A percentile compares a stretch with the other conserved stretches of the same genome.
Conservation (phyloP, 441 rosid species). For the Hura crepitans region DNA sequence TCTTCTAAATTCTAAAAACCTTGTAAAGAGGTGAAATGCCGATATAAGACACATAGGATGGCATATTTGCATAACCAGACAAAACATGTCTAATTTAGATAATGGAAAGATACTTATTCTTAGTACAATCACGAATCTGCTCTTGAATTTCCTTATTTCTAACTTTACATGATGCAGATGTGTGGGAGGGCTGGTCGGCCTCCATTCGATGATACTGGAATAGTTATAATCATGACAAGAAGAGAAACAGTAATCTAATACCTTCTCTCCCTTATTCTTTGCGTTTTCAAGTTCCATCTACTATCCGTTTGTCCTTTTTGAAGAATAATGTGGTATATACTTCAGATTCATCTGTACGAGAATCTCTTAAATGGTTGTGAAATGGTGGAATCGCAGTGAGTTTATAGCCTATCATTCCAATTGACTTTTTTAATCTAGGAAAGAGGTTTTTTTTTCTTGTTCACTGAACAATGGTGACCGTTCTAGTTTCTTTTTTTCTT, state of each 20-base stretch:
- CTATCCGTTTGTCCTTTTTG: constrained; percentile 5
- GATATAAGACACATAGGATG: not conserved
- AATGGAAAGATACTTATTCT: not conserved
- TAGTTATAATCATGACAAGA: constrained; percentile 94
- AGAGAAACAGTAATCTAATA: constrained; percentile 68
- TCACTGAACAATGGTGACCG: not conserved
- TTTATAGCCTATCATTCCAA: constrained; percentile 24
- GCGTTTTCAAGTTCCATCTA: constrained; percentile 16
- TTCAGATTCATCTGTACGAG: constrained; percentile 88
- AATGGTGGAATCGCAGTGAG: constrained; percentile 96
- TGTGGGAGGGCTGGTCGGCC: constrained; percentile 99
- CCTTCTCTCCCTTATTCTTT: constrained; percentile 15
- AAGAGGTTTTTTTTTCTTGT: constrained; percentile 9
- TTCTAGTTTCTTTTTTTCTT: constrained; percentile 6
- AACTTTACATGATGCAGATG: constrained; percentile 47
- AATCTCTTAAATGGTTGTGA: constrained; percentile 92
- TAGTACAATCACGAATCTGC: constrained; percentile 13
- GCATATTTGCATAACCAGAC: not conserved
- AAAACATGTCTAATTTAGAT: not conserved
- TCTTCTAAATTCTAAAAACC: not conserved
- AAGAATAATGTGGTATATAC: constrained; percentile 22
- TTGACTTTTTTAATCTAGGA: constrained; percentile 7
- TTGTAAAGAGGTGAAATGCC: constrained; percentile 3
- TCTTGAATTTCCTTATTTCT: not conserved
- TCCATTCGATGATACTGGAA: constrained; percentile 94